phyloP scores from a whole-genome alignment of 1,284 basidiomycete genomes.

The Chiua sp. region DNA sequence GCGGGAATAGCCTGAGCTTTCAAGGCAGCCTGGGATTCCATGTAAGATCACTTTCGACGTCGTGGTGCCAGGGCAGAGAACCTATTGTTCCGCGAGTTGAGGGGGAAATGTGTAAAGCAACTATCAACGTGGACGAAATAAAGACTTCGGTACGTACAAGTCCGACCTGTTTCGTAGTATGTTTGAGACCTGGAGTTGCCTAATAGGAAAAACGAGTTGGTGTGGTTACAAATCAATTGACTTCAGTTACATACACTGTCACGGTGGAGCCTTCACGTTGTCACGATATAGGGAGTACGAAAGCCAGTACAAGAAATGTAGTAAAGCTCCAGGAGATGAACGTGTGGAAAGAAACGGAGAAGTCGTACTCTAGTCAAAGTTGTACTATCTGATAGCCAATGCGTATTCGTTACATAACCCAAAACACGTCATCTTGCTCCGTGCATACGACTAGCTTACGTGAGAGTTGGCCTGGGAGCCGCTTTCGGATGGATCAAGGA shows the following conservation, averaged over 20 bases:
- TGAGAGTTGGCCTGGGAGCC: background rate
- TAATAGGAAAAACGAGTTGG: background rate
- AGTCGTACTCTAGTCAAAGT: background rate
- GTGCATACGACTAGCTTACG: no score
- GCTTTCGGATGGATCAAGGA: no score
- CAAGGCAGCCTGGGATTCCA: conserved; percentile 15
- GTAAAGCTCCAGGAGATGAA: background rate
- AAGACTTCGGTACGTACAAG: conserved; percentile 12
- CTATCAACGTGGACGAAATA: background rate
- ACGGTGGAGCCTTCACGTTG: no score
- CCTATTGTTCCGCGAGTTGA: background rate
- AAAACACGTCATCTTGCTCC: no score
- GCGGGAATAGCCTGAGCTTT: background rate
- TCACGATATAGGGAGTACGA: no score
- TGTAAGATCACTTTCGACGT: conserved; percentile 4
- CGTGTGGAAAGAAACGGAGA: background rate
- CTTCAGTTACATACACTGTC: background rate
- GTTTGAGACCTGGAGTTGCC: background rate
- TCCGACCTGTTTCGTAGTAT: background rate
- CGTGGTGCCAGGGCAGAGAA: conserved; percentile 1
- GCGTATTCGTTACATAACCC: conserved; percentile 3
- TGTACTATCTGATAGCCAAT: background rate
- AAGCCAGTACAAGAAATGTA: background rate
- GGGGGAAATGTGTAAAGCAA: conserved; percentile 3
- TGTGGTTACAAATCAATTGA: background rate